These are phyloP conservation scores for Alternaria viburni DNA, from an alignment of 2,329 filamentous ascomycete species.

Conservation along the genomic window DNA sequence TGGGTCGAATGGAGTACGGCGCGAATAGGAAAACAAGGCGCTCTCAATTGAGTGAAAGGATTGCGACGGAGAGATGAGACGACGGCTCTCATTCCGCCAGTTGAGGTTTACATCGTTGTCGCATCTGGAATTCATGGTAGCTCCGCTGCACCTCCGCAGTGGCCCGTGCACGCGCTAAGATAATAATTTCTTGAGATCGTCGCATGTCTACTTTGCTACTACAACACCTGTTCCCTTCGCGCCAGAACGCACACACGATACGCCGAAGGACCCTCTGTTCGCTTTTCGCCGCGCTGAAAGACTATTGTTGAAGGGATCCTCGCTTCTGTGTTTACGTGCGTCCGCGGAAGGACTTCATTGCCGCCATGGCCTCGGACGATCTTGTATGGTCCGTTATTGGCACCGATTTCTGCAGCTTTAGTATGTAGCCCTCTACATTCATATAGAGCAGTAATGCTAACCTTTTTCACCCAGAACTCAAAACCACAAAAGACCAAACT, in stretches of 20 bases:
- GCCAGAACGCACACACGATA: neutral
- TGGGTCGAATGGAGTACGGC: neutral
- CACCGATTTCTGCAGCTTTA: slow-evolving; percentile 93
- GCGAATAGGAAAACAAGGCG: neutral
- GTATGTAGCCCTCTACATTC: too few species aligned
- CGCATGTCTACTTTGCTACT: neutral
- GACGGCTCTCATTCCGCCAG: slow-evolving; percentile 45
- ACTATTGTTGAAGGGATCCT: neutral
- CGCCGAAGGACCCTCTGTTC: neutral
- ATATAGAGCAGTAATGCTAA: too few species aligned
- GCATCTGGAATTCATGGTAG: neutral
- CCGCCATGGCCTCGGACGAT: slow-evolving; percentile 67
- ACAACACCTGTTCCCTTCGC: slow-evolving; percentile 4
- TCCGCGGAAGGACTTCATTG: neutral
- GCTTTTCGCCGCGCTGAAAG: neutral
- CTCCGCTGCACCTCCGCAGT: slow-evolving; percentile 8
- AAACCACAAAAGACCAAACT: slow-evolving; percentile 69
- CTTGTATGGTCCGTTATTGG: slow-evolving; percentile 93
- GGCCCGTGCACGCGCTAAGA: slow-evolving; percentile 13
- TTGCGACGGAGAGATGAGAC: slow-evolving; percentile 22
- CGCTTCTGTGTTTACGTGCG: neutral
- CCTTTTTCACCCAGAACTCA: slow-evolving; percentile 62
- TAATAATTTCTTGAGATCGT: slow-evolving; percentile 18
- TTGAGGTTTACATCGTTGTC: slow-evolving; percentile 23
- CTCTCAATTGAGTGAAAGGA: neutral